Percentiles rank a stretch among this genome's conserved stretches.
Conservation (phyloP, 164 flowering plant genomes). For the Kalanchoe fedtschenkoi region DNA sequence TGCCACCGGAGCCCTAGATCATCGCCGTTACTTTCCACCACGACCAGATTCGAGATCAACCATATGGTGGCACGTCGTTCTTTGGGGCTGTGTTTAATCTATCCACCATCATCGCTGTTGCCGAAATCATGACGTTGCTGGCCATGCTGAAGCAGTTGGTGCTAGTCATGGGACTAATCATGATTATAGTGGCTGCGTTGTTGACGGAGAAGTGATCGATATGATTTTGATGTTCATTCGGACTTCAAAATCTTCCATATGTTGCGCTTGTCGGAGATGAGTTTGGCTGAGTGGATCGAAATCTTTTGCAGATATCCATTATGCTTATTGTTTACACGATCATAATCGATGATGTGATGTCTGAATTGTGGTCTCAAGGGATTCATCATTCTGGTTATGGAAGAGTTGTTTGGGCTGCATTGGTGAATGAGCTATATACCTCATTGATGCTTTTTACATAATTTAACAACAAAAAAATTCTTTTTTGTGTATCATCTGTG, state of each 20-base stretch:
- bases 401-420: slow-evolving; percentile 71
- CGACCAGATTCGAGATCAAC: not conserved
- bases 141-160: slow-evolving; percentile 62
- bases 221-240: slow-evolving; percentile 4
- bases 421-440: slow-evolving; percentile 69
- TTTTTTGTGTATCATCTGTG: too few relatives aligned
- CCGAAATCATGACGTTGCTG: slow-evolving; percentile 74
- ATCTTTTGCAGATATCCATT: not conserved
- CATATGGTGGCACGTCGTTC: slow-evolving; percentile 61
- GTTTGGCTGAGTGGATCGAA: not conserved
- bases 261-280: not conserved
- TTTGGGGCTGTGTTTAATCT: slow-evolving; percentile 79
- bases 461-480: too few relatives aligned
- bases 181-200: slow-evolving; percentile 5
- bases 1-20: slow-evolving; percentile 37
- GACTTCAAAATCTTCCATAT: not conserved
- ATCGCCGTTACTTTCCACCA: slow-evolving; percentile 32
- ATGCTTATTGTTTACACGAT: slow-evolving; percentile 19
- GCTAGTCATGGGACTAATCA: slow-evolving; percentile 38
- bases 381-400: slow-evolving; percentile 57
- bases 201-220: slow-evolving; percentile 4
- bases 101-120: slow-evolving; percentile 71
- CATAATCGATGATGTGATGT: slow-evolving; percentile 58
- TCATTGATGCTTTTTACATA: slow-evolving; percentile 47
- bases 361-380: slow-evolving; percentile 56